A percentile compares a stretch with the other conserved stretches of the same genome.
Evolutionary conservation across 208 protist species (phyloP).

Genomic region (Trypanosoma cruzi): DNA sequence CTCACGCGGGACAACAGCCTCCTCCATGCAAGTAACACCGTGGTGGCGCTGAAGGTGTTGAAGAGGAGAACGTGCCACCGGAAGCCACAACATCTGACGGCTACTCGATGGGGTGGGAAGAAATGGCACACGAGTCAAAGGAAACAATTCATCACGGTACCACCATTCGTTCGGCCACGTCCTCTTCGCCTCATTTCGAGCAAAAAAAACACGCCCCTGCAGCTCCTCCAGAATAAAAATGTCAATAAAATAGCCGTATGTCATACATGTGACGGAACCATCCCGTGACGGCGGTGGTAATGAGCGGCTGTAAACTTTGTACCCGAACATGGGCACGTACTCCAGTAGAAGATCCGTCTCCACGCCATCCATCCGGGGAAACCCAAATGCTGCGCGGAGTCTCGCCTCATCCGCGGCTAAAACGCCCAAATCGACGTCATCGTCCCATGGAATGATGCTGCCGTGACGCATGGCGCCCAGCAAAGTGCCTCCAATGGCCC

Average conservation of each 20-base stretch:
- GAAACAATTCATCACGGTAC: slow-evolving; percentile 26
- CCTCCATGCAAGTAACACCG: slow-evolving; percentile 25
- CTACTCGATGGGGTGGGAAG: not conserved
- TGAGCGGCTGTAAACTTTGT: slow-evolving; percentile 33
- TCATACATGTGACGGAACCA: slow-evolving; percentile 5
- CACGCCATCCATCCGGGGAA: not conserved
- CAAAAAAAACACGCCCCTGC: slow-evolving; percentile 5
- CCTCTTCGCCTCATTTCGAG: slow-evolving; percentile 4
- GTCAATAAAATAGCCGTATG: slow-evolving; percentile 37
- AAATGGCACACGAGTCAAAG: slow-evolving; percentile 13
- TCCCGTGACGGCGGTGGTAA: slow-evolving; percentile 13
- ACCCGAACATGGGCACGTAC: slow-evolving; percentile 41
- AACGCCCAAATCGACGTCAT: slow-evolving; percentile 39
- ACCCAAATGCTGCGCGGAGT: slow-evolving; percentile 22
- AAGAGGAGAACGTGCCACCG: slow-evolving; percentile 10
- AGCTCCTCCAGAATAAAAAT: slow-evolving; percentile 29
- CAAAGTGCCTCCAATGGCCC: slow-evolving; percentile 33
- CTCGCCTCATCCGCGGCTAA: slow-evolving; percentile 17
- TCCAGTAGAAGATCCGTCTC: slow-evolving; percentile 26
- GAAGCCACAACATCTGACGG: slow-evolving; percentile 3
- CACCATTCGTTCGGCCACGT: slow-evolving; percentile 36
- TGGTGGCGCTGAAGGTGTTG: slow-evolving; percentile 17
- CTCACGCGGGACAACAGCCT: slow-evolving; percentile 25
- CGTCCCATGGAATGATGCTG: slow-evolving; percentile 45
- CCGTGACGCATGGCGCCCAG: slow-evolving; percentile 38